Evolutionary conservation across 78 protist genomes (phyloP), one percentile per base, ranked within the genome.

Genomic region (Bodo saltans): DNA sequence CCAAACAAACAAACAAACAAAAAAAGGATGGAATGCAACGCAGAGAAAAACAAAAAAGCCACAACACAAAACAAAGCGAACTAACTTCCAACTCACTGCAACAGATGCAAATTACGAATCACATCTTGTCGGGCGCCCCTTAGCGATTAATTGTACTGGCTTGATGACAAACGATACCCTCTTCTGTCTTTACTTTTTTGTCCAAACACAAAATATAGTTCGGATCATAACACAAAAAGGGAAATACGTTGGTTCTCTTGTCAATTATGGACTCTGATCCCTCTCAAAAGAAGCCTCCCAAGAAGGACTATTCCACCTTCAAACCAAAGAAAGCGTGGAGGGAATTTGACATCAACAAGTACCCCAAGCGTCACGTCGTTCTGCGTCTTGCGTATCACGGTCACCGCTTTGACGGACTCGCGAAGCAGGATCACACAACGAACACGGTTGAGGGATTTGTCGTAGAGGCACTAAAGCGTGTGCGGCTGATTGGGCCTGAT

Each of bases 361-460:
- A 79, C 78, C n/a, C 33, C 30, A 11, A 2, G 39, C 11, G 78
- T 29, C 82, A 86, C 23, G 53, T 88, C 11, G 79, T 78, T 40
- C 83, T 76, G 2, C 17, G 73, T 32, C 29, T 88, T 1, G 39
- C 82, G 29, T 88, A 88, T 68, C 33, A 83, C 2, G 91, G 91
- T 0, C 2, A 32, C 68, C 68, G 79, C 30, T 88, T 83, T 60
- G 42, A 79, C 23, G 91, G 91, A 28, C 72, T 88, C 28, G 88
- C 87, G 33, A 0, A 1, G 53, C 91, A 88, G 47, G 74, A 68
- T 28, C 34, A 74, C 53, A 69, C 67, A 11, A 30, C 17, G n/a
- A 53, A 73, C 29, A 88, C 91, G 30, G 83, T 88, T 26, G 91
- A 88, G 73, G 60, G 8, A 3, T 8, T 4, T 26, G 60, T 87